Base-by-base conservation (phyloP, 1,139 yeast genomes). In the Blastobotrys capitulatus region DNA sequence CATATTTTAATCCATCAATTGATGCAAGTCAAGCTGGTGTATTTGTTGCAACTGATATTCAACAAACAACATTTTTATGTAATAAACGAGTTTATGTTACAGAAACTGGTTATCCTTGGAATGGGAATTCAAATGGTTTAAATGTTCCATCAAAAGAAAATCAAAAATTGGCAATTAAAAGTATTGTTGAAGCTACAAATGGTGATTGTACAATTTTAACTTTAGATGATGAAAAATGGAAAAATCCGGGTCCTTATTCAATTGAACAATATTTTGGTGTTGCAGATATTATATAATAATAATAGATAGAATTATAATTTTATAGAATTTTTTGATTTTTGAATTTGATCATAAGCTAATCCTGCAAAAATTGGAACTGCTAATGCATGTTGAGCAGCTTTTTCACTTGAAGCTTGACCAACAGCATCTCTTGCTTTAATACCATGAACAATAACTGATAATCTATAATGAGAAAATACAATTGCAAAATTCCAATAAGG, bases 91-190 rank as follows among this genome's bases (percentile, higher is more conserved):
- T 78, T 26, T 72, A 75, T 34, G 66, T 75, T 38, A 83, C 95
- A 15, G 97, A 89, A 69, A 87, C 96, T 4, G 97, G 97, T 36
- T 89, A 86, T 66, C 97, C 97, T 56, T 80, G 83, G 56, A 70
- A 74, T 40, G 97, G 97, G 58, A 65, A 66, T 52, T 70, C 74
- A 49, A 81, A 86, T 62, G 96, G 96, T 50, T 69, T 69, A 45
- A 86, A 89, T 59, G 78, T 80, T 31, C 97, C 97, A 50, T 68
- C 81, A 35, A 63, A 69, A 2, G 85, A 65, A 8, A 88, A 88
- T 69, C 97, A 89, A 71, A 64, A 68, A 52, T 71, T 73, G 48
- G 96, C 96, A 9, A 75, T 89, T 49, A 67, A 74, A 52, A 69
- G 80, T 27, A 80, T 86, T 41, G 68, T 87, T 46, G 71, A 77